A percentile compares a stretch with the other conserved stretches of the same genome.
Conservation (phyloP, 257 asterid species). For the Echium plantagineum region DNA sequence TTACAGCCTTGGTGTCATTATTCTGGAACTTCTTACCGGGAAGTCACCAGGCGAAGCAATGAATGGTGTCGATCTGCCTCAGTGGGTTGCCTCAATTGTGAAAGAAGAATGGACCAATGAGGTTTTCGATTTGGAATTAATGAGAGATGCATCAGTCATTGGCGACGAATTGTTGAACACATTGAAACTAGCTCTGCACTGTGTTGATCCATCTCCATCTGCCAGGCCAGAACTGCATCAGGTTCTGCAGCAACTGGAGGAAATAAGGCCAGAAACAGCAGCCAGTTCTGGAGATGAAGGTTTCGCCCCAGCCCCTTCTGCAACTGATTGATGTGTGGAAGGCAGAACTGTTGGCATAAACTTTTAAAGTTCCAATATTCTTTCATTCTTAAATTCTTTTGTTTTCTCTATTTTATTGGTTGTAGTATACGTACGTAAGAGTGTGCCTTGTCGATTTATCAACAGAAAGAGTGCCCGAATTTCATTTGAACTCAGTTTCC, state of each 20-base stretch:
- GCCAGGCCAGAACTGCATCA: constrained; percentile 70
- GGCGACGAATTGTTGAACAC: constrained; percentile 85
- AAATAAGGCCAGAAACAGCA: constrained; percentile 58
- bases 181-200: constrained; percentile 75
- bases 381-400: constrained; percentile 55
- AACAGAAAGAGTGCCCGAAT: too few species aligned
- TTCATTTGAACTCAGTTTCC: too few species aligned
- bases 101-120: constrained; percentile 98
- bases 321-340: constrained; percentile 27
- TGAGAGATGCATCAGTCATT: constrained; percentile 76
- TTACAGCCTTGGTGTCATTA: constrained; percentile 83
- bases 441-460: background rate
- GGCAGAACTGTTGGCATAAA: background rate
- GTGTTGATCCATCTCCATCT: constrained; percentile 77
- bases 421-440: constrained; percentile 5
- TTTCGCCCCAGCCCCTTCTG: constrained; percentile 20
- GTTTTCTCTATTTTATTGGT: background rate
- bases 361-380: constrained; percentile 29
- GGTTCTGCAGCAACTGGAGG: constrained; percentile 75
- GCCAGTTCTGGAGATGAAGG: constrained; percentile 54
- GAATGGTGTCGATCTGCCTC: constrained; percentile 74
- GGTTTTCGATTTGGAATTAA: constrained; percentile 83
- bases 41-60: constrained; percentile 79
- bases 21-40: constrained; percentile 81
- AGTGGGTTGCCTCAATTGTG: constrained; percentile 93